A percentile compares a stretch with the other conserved stretches of the same genome.
phyloP scores from a whole-genome alignment of 2,329 filamentous ascomycete genomes.

The Diaporthe sp. region DNA sequence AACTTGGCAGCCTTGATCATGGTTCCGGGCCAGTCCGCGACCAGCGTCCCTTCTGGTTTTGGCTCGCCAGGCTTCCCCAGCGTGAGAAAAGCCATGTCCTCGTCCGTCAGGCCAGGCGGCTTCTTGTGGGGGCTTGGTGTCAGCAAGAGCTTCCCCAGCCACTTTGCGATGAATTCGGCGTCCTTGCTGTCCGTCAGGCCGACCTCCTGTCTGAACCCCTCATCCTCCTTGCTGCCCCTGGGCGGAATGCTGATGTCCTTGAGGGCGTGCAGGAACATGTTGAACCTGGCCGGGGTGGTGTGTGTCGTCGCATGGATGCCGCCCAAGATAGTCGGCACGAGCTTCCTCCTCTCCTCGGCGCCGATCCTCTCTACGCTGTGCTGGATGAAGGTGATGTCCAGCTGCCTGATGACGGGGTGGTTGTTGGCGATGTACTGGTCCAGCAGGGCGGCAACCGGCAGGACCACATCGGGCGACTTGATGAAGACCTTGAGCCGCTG shows the following conservation, averaged over 20 bases:
- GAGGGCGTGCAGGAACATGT: conserved; percentile 83
- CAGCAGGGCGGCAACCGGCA: conserved; percentile 87
- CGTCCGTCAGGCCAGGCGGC: conserved; percentile 70
- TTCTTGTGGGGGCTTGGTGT: conserved; percentile 45
- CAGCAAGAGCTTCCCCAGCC: conserved; percentile 80
- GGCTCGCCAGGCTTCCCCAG: conserved; percentile 71
- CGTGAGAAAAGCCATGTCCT: conserved; percentile 78
- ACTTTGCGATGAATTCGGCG: conserved; percentile 78
- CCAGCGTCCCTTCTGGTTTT: conserved; percentile 74
- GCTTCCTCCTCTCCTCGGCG: conserved; percentile 72
- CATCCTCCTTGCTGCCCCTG: conserved; percentile 84
- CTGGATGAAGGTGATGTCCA: conserved; percentile 90
- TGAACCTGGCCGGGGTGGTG: conserved; percentile 76
- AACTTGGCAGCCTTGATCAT: conserved; percentile 79
- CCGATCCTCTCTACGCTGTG: conserved; percentile 74
- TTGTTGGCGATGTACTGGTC: conserved; percentile 89
- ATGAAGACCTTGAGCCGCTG: conserved; percentile 68
- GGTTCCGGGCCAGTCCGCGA: conserved; percentile 76
- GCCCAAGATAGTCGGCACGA: conserved; percentile 78
- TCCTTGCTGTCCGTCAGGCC: conserved; percentile 77
- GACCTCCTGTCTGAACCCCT: conserved; percentile 73
- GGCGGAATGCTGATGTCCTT: conserved; percentile 78
- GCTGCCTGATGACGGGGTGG: conserved; percentile 83
- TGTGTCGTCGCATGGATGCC: conserved; percentile 73
- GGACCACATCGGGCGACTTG: conserved; percentile 70